Conservation (phyloP, 176 grass and related monocot species). For the Secale cereale region DNA sequence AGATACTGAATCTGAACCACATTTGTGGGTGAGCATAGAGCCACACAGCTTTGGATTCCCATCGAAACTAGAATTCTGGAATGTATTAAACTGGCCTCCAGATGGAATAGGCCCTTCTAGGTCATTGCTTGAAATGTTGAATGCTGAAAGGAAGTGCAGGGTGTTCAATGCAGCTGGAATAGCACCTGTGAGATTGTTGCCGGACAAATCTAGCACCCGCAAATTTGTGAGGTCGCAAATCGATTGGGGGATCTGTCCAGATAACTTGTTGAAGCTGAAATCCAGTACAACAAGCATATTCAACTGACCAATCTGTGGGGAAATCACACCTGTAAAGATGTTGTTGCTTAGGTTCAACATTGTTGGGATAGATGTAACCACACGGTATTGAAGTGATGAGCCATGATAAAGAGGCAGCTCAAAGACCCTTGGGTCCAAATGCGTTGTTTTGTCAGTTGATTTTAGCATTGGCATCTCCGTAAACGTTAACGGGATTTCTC, state of each 20-base stretch:
- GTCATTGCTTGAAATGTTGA: constrained; percentile 11
- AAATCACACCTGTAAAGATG: not conserved
- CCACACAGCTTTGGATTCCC: constrained; percentile 33
- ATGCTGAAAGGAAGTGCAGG: no score
- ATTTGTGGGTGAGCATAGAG: not conserved
- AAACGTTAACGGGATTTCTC: not conserved
- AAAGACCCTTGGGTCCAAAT: not conserved
- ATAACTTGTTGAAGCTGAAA: constrained; percentile 29
- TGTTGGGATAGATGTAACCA: not conserved
- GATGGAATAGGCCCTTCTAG: constrained; percentile 28
- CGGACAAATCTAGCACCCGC: no score
- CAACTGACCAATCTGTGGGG: constrained; percentile 12
- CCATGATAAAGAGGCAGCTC: not conserved
- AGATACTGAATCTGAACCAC: not conserved
- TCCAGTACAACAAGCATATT: not conserved
- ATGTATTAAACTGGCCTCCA: constrained; percentile 25
- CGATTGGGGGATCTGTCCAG: not conserved
- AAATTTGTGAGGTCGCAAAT: no score
- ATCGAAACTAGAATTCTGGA: constrained; percentile 21
- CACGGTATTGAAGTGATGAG: not conserved
- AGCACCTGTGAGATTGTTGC: no score
- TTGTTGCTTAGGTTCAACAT: not conserved
- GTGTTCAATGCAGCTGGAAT: no score
- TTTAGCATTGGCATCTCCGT: not conserved
- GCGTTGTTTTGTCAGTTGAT: not conserved